These are phyloP conservation scores for Fagopyrum tataricum DNA, from an alignment of 148 eudicot species.

Conservation along the genomic window DNA sequence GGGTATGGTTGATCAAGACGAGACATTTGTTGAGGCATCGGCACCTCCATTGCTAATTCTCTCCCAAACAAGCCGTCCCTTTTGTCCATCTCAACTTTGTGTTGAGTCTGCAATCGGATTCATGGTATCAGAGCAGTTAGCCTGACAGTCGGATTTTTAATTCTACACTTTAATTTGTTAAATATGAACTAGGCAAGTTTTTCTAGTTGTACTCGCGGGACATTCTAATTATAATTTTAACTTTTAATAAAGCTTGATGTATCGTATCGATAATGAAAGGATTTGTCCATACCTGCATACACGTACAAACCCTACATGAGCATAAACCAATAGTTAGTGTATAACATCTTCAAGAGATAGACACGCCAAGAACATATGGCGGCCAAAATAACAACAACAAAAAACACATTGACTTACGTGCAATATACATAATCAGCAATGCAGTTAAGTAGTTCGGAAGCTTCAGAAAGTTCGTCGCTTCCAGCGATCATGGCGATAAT, in stretches of 20 bases:
- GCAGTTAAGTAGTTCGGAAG: constrained; percentile 62
- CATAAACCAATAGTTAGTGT: constrained; percentile 20
- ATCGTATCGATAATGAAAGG: not conserved
- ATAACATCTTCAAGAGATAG: not conserved
- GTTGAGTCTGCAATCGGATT: constrained; percentile 98
- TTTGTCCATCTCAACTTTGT: constrained; percentile 96
- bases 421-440: constrained; percentile 77
- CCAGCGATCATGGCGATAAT: constrained; percentile 84
- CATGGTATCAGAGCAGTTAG: too few species aligned
- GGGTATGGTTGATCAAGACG: constrained; percentile 80
- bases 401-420: constrained; percentile 47
- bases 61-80: constrained; percentile 86
- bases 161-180: too few species aligned
- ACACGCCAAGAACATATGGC: not conserved
- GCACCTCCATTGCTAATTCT: constrained; percentile 61
- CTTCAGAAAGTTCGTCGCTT: constrained; percentile 74
- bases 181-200: too few species aligned
- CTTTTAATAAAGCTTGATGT: not conserved
- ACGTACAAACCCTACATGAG: constrained; percentile 80
- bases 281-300: constrained; percentile 80
- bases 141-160: too few species aligned
- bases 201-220: too few species aligned
- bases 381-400: not conserved
- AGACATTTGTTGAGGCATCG: constrained; percentile 73
- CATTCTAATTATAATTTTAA: too few species aligned